phyloP scores from a whole-genome alignment of 345 rosid species.

The Acer negundo region DNA sequence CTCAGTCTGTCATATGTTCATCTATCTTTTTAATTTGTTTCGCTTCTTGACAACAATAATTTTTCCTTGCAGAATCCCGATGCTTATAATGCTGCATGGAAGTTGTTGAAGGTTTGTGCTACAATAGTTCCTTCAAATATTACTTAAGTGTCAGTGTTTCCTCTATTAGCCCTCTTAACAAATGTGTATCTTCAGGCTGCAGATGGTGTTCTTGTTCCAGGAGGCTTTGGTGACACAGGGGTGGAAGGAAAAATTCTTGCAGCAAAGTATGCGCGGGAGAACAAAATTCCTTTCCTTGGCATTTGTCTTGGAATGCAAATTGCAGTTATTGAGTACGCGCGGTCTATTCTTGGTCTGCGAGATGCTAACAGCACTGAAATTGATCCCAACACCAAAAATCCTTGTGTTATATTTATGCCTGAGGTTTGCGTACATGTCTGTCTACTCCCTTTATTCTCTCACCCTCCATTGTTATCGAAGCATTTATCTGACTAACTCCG shows the following conservation, averaged over 20 bases:
- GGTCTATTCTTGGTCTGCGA: constrained; percentile 64
- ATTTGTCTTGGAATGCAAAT: constrained; percentile 98
- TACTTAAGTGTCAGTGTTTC: not conserved
- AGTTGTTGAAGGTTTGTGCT: constrained; percentile 67
- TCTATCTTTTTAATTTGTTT: constrained; percentile 4
- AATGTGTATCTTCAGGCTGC: constrained; percentile 60
- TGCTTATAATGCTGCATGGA: constrained; percentile 75
- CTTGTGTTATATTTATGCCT: constrained; percentile 94
- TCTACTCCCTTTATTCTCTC: not conserved
- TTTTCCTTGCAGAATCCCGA: constrained; percentile 66
- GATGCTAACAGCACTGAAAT: constrained; percentile 96
- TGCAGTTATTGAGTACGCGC: constrained; percentile 92
- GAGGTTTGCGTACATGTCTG: constrained; percentile 51
- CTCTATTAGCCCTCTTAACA: constrained; percentile 12
- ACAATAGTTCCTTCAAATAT: not conserved
- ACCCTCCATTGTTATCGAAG: not conserved
- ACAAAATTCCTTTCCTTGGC: constrained; percentile 82
- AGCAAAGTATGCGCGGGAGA: constrained; percentile 89
- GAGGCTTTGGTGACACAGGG: constrained; percentile 97
- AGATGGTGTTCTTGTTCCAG: constrained; percentile 93
- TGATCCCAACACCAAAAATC: constrained; percentile 67
- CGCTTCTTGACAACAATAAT: constrained; percentile 24
- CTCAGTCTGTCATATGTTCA: constrained; percentile 10
- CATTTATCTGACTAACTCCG: not conserved
- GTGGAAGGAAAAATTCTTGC: constrained; percentile 92